Evolutionary conservation across 345 rosid species (phyloP), one percentile per base, ranked within the genome.

Genomic region (Camelina laxa): DNA sequence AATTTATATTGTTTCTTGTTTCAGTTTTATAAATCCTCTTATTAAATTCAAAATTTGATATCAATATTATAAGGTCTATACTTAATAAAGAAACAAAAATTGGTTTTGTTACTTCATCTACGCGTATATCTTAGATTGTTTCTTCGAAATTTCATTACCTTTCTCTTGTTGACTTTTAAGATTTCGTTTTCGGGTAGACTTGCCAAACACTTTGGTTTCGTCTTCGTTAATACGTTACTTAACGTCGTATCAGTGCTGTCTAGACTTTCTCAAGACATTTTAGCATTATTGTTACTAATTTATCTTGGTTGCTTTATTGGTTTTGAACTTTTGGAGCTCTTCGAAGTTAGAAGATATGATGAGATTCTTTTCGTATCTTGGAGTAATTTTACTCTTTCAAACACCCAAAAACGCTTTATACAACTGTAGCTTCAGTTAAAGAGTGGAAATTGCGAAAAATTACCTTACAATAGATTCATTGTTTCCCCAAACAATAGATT

Each of bases 291-390:
- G 69, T 31, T 47, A 65, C 27, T 47, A 31, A 11, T 30, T 45
- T 65, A 36, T 62, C 21, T 14, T 2, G 14, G 44, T 65, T 48
- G 12, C 16, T 47, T 65, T 48, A 12, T 48, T 48, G 42, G 56
- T 12, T 64, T 47, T 45, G 6, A 27, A 65, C 69, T 44, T 63
- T 8, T 27, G 6, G 27, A 63, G 22, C 54, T 24, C 54, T 64
- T 27, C 16, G 30, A 45, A 16, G 30, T n/a, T 47, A 47, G 1
- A 62, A 42, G 33, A 42, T 42, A 35, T 35, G 39, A 62, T 22
- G 7, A 62, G 13, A 10, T 10, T 7, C 3, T 27, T 39, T 21
- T 13, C 21, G 21, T 57, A 9, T 31, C 14, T 31, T 31, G 27
- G 20, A 54, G 15, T 51, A 51, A 11, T 12, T 24, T 1, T 8